Base-by-base conservation (phyloP, 495 filamentous ascomycete genomes). In the Aspergillus ostianus region DNA sequence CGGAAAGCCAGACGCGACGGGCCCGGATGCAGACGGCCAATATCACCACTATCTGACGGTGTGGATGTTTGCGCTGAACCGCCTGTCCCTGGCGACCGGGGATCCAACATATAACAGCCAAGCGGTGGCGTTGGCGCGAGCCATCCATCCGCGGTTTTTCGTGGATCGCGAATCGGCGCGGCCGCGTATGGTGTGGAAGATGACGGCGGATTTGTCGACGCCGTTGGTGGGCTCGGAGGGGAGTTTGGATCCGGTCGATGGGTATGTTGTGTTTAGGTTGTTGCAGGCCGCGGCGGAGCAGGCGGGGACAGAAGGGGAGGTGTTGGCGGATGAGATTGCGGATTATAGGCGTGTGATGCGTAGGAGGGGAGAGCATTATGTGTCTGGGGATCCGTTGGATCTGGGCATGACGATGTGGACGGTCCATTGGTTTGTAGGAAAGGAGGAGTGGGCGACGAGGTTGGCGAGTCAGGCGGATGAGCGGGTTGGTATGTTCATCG, bases 61-160 rank as follows among this genome's bases (percentile, higher is more conserved):
- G 2, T 90, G 86, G 86, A 87, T 88, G 85, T 90, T 88, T 62
- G 86, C 85, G 0, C 71, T 89, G 3, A 87, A 88, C 67, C 77
- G 86, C 6, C 73, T 87, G 45, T 70, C 81, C 0, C 48, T 81
- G 12, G 86, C 83, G 13, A 79, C 77, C 4, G 73, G 74, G 0
- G 78, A 87, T 36, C 53, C 64, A 18, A 51, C 49, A 1, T 88
- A 82, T 58, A 88, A 87, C 58, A 59, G 65, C 3, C 77, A 80
- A 41, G 86, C 84, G 0, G 70, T 88, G 9, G 71, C 79, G 56
- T 72, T 90, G 13, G 85, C 85, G 20, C 75, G 77, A 53, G 81
- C 82, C 0, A 80, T 88, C 26, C 87, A 89, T 58, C 78, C 80
- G 9, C 73, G 67, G 19, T 88, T 89, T 65, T 77, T 88, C 27